Base-by-base conservation (phyloP, 345 rosid genomes). In the Salix viminalis region DNA sequence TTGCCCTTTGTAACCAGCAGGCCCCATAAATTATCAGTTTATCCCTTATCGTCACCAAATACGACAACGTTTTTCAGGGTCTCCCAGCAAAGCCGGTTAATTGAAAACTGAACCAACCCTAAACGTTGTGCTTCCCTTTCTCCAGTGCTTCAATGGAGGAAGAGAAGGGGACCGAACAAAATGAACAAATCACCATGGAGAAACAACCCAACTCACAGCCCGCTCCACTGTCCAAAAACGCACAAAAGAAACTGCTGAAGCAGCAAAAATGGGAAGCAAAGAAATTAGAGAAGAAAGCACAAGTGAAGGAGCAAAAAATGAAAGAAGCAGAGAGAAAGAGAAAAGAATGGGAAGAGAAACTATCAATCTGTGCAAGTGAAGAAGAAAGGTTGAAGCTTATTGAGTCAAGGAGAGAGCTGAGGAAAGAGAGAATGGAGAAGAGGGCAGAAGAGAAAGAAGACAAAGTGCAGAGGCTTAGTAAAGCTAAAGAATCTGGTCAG, bases 241-340 rank as follows among this genome's bases (percentile, higher is more conserved):
- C 97, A 24, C 93, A 89, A 75, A 96, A 92, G 89, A 92, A 87
- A 90, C 90, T 86, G 5, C 75, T 94, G 82, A 96, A 87, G 87
- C 98, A 90, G 73, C 89, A 86, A 83, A 86, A 81, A 72, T 92
- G 64, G 86, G 97, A 90, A 70, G 97, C 85, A 44, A 89, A 88
- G 89, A 96, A 94, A 80, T 90, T 95, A 5, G 97, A 92, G 93
- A 96, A 91, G 85, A 92, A 94, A 82, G 98, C 99, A 18, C 76
- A 42, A 3, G 70, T 81, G 79, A 94, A 94, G 78, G 92, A 87
- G 85, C 90, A 86, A 19, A 96, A 88, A 88, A 86, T 65, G 87
- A 84, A 79, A 61, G 97, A 91, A 15, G 88, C 68, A 1, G 97
- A 91, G 88, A 77, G 88, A 75, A 88, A 86, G 85, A 85, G 86